Evolutionary conservation across 768 basidiomycete species (phyloP).

Genomic region (Russula brevipes): DNA sequence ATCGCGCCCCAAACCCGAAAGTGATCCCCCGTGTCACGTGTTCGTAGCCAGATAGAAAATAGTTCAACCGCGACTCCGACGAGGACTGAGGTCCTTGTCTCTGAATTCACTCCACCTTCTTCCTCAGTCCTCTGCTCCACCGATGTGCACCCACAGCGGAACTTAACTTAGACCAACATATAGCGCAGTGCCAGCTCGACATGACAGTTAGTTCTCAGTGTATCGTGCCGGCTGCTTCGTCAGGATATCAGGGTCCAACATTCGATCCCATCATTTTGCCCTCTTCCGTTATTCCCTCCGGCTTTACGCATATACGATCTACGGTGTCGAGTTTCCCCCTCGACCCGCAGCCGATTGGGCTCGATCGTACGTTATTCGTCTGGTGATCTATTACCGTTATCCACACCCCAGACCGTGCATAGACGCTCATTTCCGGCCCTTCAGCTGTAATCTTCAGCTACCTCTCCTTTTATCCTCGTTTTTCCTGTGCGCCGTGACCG

Average conservation of each 20-base stretch:
- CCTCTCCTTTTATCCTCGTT: not conserved
- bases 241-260: not conserved
- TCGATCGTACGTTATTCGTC: slow-evolving; percentile 1
- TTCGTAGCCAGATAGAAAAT: too few species aligned
- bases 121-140: not conserved
- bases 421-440: not conserved
- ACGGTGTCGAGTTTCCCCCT: not conserved
- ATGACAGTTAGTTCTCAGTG: not conserved
- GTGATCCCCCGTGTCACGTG: too few species aligned
- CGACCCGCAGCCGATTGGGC: not conserved
- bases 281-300: not conserved
- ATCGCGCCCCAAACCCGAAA: too few species aligned
- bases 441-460: not conserved
- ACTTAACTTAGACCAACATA: not conserved
- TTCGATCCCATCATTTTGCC: not conserved
- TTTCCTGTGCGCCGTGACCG: not conserved
- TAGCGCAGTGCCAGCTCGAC: not conserved
- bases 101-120: slow-evolving; percentile 9
- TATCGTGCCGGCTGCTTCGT: not conserved
- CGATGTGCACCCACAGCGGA: not conserved
- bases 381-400: not conserved
- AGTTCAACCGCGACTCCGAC: too few species aligned
- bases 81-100: not conserved
- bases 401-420: not conserved
- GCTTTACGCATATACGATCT: not conserved